Conservation (phyloP, 768 basidiomycete genomes). For the Lyophyllum shimeji region DNA sequence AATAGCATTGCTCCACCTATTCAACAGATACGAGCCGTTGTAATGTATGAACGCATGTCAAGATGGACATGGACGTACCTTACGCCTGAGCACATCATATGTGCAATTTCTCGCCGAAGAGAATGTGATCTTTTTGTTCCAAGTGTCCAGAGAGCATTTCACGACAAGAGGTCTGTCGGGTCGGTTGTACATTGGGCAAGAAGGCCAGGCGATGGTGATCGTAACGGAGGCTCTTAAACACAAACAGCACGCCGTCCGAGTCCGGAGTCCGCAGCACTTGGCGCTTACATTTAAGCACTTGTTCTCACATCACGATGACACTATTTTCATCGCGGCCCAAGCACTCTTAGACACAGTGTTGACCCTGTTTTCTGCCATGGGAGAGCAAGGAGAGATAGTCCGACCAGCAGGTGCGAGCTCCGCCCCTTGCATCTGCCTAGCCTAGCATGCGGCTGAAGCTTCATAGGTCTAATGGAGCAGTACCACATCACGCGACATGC, state of each 20-base stretch:
- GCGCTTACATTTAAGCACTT: background rate
- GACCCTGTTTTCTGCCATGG: conserved; percentile 1
- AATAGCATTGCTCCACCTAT: conserved; percentile 86
- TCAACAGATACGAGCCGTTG: background rate
- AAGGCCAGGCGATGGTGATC: conserved; percentile 6
- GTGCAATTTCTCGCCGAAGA: conserved; percentile 77
- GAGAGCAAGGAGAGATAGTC: conserved; percentile 1
- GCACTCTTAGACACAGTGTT: background rate
- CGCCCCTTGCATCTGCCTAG: background rate
- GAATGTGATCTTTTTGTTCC: conserved; percentile 77
- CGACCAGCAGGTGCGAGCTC: conserved; percentile 15
- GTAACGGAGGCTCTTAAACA: too few species aligned
- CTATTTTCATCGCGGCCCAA: background rate
- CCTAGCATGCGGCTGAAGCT: conserved; percentile 2
- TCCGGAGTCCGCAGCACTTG: conserved; percentile 13
- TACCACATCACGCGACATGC: conserved; percentile 31
- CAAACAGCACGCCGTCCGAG: too few species aligned
- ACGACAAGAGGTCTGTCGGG: conserved; percentile 81
- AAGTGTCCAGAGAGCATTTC: conserved; percentile 78
- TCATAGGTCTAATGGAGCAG: conserved; percentile 32
- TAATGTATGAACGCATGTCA: background rate
- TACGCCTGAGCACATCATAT: conserved; percentile 68
- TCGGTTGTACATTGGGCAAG: conserved; percentile 33
- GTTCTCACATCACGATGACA: background rate
- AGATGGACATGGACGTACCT: conserved; percentile 46